Evolutionary conservation across 2,329 filamentous ascomycete genomes (phyloP), one percentile per base, ranked within the genome.

Genomic region (Fonsecaea erecta): DNA sequence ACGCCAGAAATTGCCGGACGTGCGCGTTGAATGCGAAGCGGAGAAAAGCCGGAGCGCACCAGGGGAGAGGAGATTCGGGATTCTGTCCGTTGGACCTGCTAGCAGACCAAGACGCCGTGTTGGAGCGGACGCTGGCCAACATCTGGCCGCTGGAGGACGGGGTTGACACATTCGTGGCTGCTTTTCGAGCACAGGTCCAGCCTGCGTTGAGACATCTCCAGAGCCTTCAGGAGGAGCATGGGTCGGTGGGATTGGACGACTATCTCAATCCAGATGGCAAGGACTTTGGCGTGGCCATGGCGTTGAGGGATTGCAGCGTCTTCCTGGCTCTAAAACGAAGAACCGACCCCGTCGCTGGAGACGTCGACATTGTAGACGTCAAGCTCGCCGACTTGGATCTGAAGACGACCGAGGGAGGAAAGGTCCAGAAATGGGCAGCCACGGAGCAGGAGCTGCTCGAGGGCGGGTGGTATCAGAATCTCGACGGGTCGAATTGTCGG

Each of bases 351-450:
- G 35, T 40, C 6, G 58, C 53, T 11, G 30, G 58, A 21, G 70
- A 66, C 18, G 71, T 78, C 4, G 77, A 81, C 40, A 56, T 72
- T 51, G 32, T 64, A 2, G 71, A 75, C 55, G 76, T 81, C 51
- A 86, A 89, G 60, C 82, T 95, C 9, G 90, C 89, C 1, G 91
- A 95, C 73, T 82, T 94, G 51, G 91, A 95, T 77, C 84, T 90
- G 72, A 95, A 95, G 79, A 88, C 88, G 63, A 83, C 85, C 8
- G 78, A 79, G 0, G 84, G 77, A 8, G 81, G 84, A 60, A 93
- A 94, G 75, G 81, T 87, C 62, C 80, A 81, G 52, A 89, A 90
- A 73, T 95, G 91, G 91, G 82, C 82, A 65, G 77, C 80, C 16
- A 83, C 85, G 52, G 91, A 95, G 76, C 76, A 77, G 58, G 79